Evolutionary conservation across 495 filamentous ascomycete species (phyloP).

Genomic region (Aspergillus panamensis): DNA sequence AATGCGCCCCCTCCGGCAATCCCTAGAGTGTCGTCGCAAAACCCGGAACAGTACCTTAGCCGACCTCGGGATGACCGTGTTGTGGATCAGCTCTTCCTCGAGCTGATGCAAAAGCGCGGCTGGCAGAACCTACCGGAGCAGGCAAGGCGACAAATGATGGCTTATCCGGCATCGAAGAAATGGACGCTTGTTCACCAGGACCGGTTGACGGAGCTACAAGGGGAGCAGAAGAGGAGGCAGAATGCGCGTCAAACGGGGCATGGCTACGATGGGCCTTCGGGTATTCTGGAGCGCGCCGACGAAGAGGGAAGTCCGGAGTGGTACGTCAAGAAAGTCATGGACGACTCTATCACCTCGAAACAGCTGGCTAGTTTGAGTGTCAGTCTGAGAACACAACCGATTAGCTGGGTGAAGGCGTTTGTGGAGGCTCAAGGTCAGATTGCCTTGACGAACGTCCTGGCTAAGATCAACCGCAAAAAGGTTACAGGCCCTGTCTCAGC

Average conservation of each 20-base stretch:
- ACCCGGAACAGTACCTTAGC: conserved; percentile 55
- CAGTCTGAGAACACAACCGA: conserved; percentile 91
- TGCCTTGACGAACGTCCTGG: conserved; percentile 87
- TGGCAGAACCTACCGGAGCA: conserved; percentile 97
- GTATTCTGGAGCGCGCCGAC: conserved; percentile 68
- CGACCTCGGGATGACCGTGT: conserved; percentile 77
- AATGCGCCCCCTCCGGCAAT: conserved; percentile 42
- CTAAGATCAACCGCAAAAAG: conserved; percentile 87
- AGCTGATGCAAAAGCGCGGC: conserved; percentile 93
- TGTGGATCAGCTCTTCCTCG: conserved; percentile 88
- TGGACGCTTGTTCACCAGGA: conserved; percentile 98
- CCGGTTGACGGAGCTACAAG: conserved; percentile 86
- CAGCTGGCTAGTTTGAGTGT: conserved; percentile 88
- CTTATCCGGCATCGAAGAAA: conserved; percentile 90
- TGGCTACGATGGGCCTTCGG: conserved; percentile 58
- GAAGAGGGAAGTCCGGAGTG: conserved; percentile 97
- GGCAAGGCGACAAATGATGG: conserved; percentile 89
- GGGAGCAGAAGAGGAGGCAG: conserved; percentile 81
- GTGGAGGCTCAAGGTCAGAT: conserved; percentile 97
- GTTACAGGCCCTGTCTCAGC: conserved; percentile 67
- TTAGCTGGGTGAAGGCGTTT: conserved; percentile 93
- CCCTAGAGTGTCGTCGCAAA: conserved; percentile 31
- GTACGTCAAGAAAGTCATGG: conserved; percentile 97
- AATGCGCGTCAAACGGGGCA: conserved; percentile 60
- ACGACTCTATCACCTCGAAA: conserved; percentile 88